Evolutionary conservation across 2,329 filamentous ascomycete genomes (phyloP).

Genomic region (Ceratocystis huliohia): DNA sequence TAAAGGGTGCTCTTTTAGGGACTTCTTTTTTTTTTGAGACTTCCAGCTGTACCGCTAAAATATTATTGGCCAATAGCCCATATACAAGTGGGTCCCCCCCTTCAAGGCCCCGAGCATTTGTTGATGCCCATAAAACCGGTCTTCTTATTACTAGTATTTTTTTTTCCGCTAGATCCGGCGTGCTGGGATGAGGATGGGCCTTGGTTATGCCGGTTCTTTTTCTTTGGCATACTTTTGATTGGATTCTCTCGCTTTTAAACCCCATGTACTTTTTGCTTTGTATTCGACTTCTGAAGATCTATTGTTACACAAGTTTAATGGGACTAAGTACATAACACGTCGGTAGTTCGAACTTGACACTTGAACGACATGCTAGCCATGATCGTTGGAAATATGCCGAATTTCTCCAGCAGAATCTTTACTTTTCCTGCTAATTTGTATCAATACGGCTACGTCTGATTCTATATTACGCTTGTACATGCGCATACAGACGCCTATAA

Average conservation of each 20-base stretch:
- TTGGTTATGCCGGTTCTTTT: background rate
- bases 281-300: too few relatives aligned
- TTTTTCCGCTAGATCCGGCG: background rate
- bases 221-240: background rate
- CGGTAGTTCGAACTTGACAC: background rate
- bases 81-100: background rate
- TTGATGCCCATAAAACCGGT: background rate
- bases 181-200: background rate
- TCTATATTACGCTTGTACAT: too few relatives aligned
- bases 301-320: background rate
- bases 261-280: background rate
- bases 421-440: too few relatives aligned
- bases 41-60: slow-evolving; percentile 9
- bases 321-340: background rate
- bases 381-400: too few relatives aligned
- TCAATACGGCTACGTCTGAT: too few relatives aligned
- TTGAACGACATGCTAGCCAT: background rate
- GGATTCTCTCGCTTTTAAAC: background rate
- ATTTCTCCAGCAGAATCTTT: background rate
- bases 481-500: too few relatives aligned
- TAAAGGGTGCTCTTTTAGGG: background rate
- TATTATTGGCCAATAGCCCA: background rate
- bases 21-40: background rate
- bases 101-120: background rate
- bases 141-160: background rate